Percentiles rank a stretch among this genome's conserved stretches.
Conservation (phyloP, 495 filamentous ascomycete genomes). For the Lasiosphaeris hirsuta region DNA sequence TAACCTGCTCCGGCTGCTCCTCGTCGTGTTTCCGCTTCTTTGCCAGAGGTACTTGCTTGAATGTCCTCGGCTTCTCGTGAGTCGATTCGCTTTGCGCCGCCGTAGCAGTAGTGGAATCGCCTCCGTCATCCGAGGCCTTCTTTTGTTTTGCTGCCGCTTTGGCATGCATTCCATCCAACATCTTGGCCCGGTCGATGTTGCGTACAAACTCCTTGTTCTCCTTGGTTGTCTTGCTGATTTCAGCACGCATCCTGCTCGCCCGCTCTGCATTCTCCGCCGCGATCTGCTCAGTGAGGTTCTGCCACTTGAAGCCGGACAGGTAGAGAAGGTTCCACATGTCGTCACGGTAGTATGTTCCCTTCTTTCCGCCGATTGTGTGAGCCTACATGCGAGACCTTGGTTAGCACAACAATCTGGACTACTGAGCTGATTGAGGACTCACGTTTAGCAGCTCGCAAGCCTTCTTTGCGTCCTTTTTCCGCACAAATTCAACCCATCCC, state of each 20-base stretch:
- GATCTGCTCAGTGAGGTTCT: slow-evolving; percentile 52
- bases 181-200: slow-evolving; percentile 73
- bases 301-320: slow-evolving; percentile 83
- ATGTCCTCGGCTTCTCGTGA: slow-evolving; percentile 52
- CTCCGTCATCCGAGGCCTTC: slow-evolving; percentile 26
- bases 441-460: slow-evolving; percentile 82
- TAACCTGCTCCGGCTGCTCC: slow-evolving; percentile 63
- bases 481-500: slow-evolving; percentile 88
- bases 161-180: slow-evolving; percentile 64
- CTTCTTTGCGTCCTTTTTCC: slow-evolving; percentile 64
- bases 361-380: slow-evolving; percentile 77
- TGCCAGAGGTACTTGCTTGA: slow-evolving; percentile 64
- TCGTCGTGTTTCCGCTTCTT: slow-evolving; percentile 45
- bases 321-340: slow-evolving; percentile 83
- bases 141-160: slow-evolving; percentile 61
- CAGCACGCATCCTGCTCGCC: slow-evolving; percentile 72
- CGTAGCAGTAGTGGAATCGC: slow-evolving; percentile 6
- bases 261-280: slow-evolving; percentile 77
- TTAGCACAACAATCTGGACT: neutral
- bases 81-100: slow-evolving; percentile 18
- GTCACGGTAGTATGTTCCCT: slow-evolving; percentile 85
- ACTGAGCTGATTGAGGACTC: neutral
- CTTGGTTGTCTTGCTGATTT: slow-evolving; percentile 71
- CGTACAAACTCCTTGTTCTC: slow-evolving; percentile 81
- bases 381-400: slow-evolving; percentile 21